Evolutionary conservation across 1,139 yeast species (phyloP), one percentile per base, ranked within the genome.

Genomic region (Yamadazyma siamensis): DNA sequence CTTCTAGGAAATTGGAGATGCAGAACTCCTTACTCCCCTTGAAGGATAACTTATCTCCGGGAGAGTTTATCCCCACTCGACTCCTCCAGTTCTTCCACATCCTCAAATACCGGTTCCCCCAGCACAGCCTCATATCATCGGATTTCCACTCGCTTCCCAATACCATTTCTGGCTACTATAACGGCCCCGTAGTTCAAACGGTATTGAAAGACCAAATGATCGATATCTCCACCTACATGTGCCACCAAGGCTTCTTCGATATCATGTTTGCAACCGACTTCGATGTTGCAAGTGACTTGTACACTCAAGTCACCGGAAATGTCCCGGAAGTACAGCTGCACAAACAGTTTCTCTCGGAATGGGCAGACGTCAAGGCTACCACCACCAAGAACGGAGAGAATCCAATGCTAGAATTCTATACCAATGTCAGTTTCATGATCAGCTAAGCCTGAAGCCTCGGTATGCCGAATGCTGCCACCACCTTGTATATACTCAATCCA

Each of bases 261-360:
- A 86, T 87, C 30, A 77, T 85, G 80, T 86, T 86, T 50, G 86
- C 95, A 5, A 86, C 95, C 0, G 84, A 86, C 48, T 87, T 87
- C 52, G 61, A 63, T 6, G 56, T 77, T 11, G 77, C 82, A 4
- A 67, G 77, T 27, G 80, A 77, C 33, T 40, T 86, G 39, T 87
- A 87, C 49, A 62, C 65, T 17, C 75, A 74, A 39, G 75, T 84
- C 6, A 75, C 82, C 10, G 88, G 87, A 1, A 81, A 76, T 43
- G 55, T 69, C 3, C 69, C 82, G 8, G 59, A 61, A 33, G 73
- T 77, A 1, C 66, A 74, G 27, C 57, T 77, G 23, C 95, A 86
- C 54, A 58, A 65, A 7, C 83, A 77, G 9, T 86, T 83, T 41
- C 55, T 87, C 44, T 70, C 65, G 34, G 68, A 69, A 31, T 85